Conservation (phyloP, 164 flowering plant genomes). For the Chloranthus sessilifolius region DNA sequence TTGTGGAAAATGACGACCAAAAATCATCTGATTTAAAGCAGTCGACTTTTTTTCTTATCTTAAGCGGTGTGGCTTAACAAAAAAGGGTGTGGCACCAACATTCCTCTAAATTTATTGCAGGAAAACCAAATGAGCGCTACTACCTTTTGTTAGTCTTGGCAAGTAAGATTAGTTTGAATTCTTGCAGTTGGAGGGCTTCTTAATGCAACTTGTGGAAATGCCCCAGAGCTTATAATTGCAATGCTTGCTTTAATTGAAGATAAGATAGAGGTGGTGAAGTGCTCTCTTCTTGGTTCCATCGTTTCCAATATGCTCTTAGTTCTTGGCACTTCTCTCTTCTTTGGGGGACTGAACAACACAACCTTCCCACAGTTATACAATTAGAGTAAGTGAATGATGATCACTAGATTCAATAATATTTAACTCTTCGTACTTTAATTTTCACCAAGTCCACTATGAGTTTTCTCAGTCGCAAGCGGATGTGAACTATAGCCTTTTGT, state of each 20-base stretch:
- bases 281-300: conserved; percentile 81
- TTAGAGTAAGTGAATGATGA: conserved; percentile 31
- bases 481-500: conserved; percentile 53
- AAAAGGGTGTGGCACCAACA: too few relatives aligned
- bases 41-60: too few relatives aligned
- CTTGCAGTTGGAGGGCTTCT: conserved; percentile 89
- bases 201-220: conserved; percentile 98
- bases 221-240: conserved; percentile 90
- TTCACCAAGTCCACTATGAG: too few relatives aligned
- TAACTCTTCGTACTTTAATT: too few relatives aligned
- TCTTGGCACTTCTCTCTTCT: conserved; percentile 80
- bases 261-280: conserved; percentile 73
- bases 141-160: too few relatives aligned
- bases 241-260: conserved; percentile 48
- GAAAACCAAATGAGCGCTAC: too few relatives aligned
- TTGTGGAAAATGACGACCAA: too few relatives aligned
- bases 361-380: conserved; percentile 53
- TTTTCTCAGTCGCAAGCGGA: conserved; percentile 78
- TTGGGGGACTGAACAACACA: conserved; percentile 69
- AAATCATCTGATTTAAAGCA: too few relatives aligned
- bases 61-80: too few relatives aligned
- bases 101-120: too few relatives aligned
- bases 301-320: conserved; percentile 90
- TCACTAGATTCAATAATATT: too few relatives aligned
- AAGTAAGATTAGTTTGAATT: too few relatives aligned